phyloP scores from a whole-genome alignment of 2,329 filamentous ascomycete species.

The Verticillium dahliae region DNA sequence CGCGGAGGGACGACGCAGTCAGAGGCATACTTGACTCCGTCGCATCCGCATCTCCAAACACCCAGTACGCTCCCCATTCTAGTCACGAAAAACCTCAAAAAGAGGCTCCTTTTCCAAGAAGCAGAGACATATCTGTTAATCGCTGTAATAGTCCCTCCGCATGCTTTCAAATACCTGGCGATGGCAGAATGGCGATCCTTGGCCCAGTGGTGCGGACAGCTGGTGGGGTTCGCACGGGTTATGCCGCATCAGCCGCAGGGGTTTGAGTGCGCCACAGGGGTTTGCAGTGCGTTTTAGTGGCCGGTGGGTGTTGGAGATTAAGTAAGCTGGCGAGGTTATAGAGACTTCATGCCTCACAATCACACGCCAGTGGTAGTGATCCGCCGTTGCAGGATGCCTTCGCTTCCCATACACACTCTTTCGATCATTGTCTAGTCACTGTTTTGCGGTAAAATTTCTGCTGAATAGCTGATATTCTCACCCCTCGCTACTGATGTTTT shows the following conservation, averaged over 20 bases:
- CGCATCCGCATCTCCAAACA: neutral
- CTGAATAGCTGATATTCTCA: neutral
- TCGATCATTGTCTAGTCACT: neutral
- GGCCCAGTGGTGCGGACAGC: neutral
- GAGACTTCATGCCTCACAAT: neutral
- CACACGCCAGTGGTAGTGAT: neutral
- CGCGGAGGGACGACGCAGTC: neutral
- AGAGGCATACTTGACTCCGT: neutral
- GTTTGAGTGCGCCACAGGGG: neutral
- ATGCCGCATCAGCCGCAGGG: neutral
- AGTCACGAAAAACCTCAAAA: too few relatives aligned
- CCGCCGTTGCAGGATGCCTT: neutral
- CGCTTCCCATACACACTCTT: neutral
- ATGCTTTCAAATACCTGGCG: too few relatives aligned
- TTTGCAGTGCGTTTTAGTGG: neutral
- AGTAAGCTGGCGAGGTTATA: neutral
- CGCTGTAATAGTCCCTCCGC: too few relatives aligned
- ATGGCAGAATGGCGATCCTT: neutral
- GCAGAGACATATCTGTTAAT: too few relatives aligned
- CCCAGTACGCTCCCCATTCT: too few relatives aligned
- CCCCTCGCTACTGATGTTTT: too few relatives aligned
- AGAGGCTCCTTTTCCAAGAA: too few relatives aligned
- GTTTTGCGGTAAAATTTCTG: neutral
- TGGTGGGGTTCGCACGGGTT: neutral
- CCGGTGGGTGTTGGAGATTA: neutral